Conservation (phyloP, 208 protist genomes). For the Leishmania amazonensis region DNA sequence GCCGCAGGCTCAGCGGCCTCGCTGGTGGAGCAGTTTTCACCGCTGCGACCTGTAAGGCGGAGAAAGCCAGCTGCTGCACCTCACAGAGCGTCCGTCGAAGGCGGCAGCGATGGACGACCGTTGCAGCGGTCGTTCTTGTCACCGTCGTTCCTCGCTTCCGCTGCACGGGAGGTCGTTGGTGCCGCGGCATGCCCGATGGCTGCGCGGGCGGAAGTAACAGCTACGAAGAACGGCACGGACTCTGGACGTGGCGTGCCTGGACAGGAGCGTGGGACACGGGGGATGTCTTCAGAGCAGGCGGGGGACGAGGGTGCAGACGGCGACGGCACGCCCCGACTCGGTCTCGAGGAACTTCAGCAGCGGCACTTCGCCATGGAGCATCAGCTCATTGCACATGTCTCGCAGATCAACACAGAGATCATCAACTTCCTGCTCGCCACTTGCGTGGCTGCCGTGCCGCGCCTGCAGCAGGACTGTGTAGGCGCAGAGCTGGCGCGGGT, state of each 20-base stretch:
- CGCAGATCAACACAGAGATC: conserved; percentile 81
- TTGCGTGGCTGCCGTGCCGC: conserved; percentile 34
- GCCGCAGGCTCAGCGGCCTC: neutral
- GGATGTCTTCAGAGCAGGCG: neutral
- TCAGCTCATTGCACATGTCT: conserved; percentile 57
- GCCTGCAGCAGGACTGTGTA: conserved; percentile 25
- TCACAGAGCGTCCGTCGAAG: neutral
- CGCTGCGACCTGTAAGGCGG: neutral
- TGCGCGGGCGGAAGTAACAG: neutral
- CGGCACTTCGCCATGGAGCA: conserved; percentile 37
- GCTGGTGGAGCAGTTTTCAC: neutral
- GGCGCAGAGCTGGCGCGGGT: conserved; percentile 25
- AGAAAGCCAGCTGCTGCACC: neutral
- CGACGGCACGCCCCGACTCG: neutral
- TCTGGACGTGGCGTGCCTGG: neutral
- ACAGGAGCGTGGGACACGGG: neutral
- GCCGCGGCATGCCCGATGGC: neutral
- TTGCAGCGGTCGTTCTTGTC: neutral
- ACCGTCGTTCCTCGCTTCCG: neutral
- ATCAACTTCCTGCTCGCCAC: conserved; percentile 79
- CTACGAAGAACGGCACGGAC: neutral
- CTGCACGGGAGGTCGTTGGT: neutral
- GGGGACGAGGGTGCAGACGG: neutral
- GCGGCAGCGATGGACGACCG: neutral
- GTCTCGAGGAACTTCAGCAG: conserved; percentile 14